A percentile compares a stretch with the other conserved stretches of the same genome.
These are phyloP conservation scores for Colletotrichum brevisporum DNA, from an alignment of 2,329 filamentous ascomycete genomes.

Conservation along the genomic window DNA sequence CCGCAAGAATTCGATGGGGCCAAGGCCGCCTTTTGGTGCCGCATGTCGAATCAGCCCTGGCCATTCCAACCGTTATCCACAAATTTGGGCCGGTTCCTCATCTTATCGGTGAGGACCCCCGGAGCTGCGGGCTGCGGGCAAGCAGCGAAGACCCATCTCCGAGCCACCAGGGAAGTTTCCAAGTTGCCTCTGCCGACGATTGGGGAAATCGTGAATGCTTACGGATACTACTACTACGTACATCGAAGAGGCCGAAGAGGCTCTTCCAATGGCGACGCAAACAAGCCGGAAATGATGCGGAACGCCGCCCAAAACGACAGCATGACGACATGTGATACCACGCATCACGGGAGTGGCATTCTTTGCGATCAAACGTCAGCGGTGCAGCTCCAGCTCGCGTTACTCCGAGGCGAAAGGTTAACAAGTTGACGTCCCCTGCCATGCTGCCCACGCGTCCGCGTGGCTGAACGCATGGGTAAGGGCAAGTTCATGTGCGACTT, in stretches of 20 bases:
- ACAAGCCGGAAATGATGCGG: conserved; percentile 6
- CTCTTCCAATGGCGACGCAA: background rate
- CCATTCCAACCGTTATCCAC: conserved; percentile 27
- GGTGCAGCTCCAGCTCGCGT: conserved; percentile 11
- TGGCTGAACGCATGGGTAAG: conserved; percentile 21
- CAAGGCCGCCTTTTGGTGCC: conserved; percentile 19
- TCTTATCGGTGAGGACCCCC: conserved; percentile 33
- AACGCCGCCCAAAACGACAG: background rate
- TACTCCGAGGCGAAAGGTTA: conserved; percentile 28
- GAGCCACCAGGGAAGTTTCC: conserved; percentile 3
- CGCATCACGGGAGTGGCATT: background rate
- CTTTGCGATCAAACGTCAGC: background rate
- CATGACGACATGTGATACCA: conserved; percentile 10
- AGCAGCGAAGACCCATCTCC: conserved; percentile 19
- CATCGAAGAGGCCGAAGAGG: background rate
- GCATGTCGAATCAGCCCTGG: conserved; percentile 22
- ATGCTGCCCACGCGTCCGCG: conserved; percentile 13
- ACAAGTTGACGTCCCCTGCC: conserved; percentile 9
- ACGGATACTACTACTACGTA: too few relatives aligned
- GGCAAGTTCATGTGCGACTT: conserved; percentile 13
- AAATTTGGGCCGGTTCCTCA: conserved; percentile 23
- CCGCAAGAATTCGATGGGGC: conserved; percentile 30
- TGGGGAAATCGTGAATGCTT: conserved; percentile 9
- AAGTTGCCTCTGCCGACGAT: conserved; percentile 2
- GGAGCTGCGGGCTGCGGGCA: background rate